A percentile compares a stretch with the other conserved stretches of the same genome.
Evolutionary conservation across 2,329 filamentous ascomycete species (phyloP).

Genomic region (Aspergillus unguis): DNA sequence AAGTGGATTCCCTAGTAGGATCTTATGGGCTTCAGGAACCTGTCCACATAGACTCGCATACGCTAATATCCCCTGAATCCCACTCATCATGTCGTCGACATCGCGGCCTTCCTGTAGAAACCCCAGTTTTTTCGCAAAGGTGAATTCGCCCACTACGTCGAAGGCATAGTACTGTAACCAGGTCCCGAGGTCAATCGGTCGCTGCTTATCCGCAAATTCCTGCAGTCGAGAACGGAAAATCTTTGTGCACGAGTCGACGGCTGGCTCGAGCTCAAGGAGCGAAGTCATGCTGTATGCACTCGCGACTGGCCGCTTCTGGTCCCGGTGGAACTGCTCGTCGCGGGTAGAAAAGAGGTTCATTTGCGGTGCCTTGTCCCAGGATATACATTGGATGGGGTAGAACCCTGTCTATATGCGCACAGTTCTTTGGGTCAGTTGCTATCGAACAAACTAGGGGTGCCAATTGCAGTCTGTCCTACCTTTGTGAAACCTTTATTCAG

Average conservation of each 20-base stretch:
- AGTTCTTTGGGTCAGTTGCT: neutral
- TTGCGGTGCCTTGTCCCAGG: constrained; percentile 1
- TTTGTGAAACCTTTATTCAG: constrained; percentile 1
- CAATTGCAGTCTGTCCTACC: neutral
- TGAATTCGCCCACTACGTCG: constrained; percentile 75
- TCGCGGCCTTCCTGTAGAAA: constrained; percentile 73
- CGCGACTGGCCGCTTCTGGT: constrained; percentile 15
- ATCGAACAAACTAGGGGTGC: neutral
- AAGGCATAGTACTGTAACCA: constrained; percentile 82
- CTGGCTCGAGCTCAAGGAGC: constrained; percentile 9
- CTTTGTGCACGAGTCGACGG: constrained; percentile 12
- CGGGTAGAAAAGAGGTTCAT: constrained; percentile 30
- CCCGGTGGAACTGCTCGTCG: constrained; percentile 30
- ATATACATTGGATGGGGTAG: constrained; percentile 3
- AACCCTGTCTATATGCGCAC: neutral
- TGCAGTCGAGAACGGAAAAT: neutral
- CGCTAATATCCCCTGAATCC: constrained; percentile 48
- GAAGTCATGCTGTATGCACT: constrained; percentile 16
- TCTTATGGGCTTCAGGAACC: constrained; percentile 65
- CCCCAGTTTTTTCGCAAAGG: constrained; percentile 70
- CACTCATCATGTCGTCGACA: constrained; percentile 66
- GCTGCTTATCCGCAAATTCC: constrained; percentile 15
- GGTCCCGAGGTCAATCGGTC: constrained; percentile 11
- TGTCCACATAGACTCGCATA: constrained; percentile 53
- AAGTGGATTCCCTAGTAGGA: constrained; percentile 31